These are phyloP conservation scores for Trametes polyzona DNA, from an alignment of 1,284 basidiomycete genomes.

Conservation along the genomic window DNA sequence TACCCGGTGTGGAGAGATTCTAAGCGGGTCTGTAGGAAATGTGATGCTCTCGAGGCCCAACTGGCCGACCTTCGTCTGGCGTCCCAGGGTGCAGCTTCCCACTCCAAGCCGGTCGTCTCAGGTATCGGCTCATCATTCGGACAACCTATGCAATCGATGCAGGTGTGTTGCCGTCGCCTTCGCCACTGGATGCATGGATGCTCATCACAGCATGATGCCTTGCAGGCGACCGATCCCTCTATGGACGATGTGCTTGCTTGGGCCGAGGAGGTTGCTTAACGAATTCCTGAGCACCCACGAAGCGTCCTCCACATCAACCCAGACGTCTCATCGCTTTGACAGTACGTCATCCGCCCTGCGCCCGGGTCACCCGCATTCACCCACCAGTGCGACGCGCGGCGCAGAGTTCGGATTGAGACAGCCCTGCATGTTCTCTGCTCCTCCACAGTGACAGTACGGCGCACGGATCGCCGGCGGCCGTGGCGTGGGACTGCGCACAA, in stretches of 20 bases:
- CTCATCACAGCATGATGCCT: not conserved
- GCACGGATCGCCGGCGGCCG: too few species aligned
- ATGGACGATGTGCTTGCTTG: conserved; percentile 56
- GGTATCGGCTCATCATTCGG: not conserved
- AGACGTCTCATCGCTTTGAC: not conserved
- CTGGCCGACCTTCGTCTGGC: conserved; percentile 55
- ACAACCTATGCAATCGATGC: not conserved
- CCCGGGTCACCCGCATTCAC: too few species aligned
- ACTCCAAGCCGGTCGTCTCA: not conserved
- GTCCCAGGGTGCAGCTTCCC: conserved; percentile 28
- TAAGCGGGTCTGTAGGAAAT: conserved; percentile 51
- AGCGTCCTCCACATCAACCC: not conserved
- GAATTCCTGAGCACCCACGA: too few species aligned
- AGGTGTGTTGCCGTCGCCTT: not conserved
- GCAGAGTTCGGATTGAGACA: too few species aligned
- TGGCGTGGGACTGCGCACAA: too few species aligned
- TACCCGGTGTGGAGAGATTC: not conserved
- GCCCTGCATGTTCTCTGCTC: too few species aligned
- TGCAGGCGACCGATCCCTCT: conserved; percentile 29
- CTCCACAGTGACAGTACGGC: too few species aligned
- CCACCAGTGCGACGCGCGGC: too few species aligned
- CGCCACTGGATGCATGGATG: not conserved
- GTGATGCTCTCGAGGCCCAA: conserved; percentile 65
- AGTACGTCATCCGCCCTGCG: too few species aligned
- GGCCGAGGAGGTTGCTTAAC: conserved; percentile 55